These are phyloP conservation scores for Chlamydomonas reinhardtii DNA, from an alignment of 163 green algal species.

Conservation along the genomic window DNA sequence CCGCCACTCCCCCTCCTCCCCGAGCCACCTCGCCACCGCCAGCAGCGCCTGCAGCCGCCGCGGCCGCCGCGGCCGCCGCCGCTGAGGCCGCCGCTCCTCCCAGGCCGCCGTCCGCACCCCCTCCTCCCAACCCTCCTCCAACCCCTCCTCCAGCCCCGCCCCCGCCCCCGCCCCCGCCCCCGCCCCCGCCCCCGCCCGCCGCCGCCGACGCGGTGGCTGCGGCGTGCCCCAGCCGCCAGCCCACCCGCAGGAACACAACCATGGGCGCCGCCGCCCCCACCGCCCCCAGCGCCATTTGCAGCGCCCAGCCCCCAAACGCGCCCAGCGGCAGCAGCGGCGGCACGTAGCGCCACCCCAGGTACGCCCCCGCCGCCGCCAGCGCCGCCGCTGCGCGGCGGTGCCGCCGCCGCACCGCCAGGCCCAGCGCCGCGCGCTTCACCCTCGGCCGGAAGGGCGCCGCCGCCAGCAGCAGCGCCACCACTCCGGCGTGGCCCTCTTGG, in stretches of 20 bases:
- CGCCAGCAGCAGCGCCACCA: background rate
- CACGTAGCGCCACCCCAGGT: background rate
- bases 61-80: too few species aligned
- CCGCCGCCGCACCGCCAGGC: background rate
- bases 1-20: too few species aligned
- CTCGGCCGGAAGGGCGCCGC: background rate
- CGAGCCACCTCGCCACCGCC: too few species aligned
- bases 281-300: too few species aligned
- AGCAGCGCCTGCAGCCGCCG: too few species aligned
- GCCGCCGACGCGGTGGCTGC: background rate
- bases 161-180: background rate
- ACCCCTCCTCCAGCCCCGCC: background rate
- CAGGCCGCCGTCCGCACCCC: background rate
- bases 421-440: background rate
- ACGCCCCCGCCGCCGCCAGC: background rate
- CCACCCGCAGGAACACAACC: background rate
- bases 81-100: background rate
- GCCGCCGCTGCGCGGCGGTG: background rate
- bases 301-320: background rate
- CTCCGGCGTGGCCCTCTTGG: background rate
- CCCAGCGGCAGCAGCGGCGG: background rate
- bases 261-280: background rate
- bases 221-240: background rate
- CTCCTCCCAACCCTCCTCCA: background rate
- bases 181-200: background rate